These are phyloP conservation scores for Oryza coarctata DNA, from an alignment of 176 grass and related monocot species.

Conservation along the genomic window DNA sequence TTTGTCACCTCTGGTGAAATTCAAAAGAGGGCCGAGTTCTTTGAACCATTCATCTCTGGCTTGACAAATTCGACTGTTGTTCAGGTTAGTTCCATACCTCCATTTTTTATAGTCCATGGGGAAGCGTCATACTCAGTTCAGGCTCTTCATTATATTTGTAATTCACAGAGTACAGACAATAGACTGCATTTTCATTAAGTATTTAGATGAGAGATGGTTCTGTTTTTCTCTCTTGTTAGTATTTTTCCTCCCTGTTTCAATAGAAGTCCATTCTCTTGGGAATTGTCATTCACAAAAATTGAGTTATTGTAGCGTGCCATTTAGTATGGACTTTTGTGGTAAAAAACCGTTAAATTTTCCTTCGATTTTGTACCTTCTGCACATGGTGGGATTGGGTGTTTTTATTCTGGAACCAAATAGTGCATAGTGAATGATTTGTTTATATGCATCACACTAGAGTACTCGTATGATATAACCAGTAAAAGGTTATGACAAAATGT, in stretches of 20 bases:
- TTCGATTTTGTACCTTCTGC: neutral
- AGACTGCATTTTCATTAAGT: constrained; percentile 8
- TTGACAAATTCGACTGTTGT: constrained; percentile 59
- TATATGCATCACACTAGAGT: neutral
- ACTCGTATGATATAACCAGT: neutral
- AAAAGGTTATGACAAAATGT: neutral
- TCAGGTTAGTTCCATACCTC: constrained; percentile 54
- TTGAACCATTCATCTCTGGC: constrained; percentile 84
- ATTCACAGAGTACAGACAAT: neutral
- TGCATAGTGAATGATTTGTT: neutral
- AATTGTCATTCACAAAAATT: neutral
- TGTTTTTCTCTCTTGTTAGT: constrained; percentile 2
- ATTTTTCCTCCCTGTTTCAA: neutral
- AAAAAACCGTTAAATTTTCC: no score
- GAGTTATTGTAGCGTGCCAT: neutral
- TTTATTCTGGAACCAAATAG: neutral
- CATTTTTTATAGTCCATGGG: neutral
- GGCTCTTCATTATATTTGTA: constrained; percentile 8
- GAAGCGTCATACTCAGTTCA: neutral
- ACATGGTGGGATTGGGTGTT: neutral
- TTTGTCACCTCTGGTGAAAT: constrained; percentile 92
- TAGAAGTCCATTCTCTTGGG: constrained; percentile 21
- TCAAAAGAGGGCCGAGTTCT: constrained; percentile 85
- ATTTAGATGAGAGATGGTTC: neutral
- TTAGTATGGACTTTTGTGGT: constrained; percentile 1